Conservation (phyloP, 1,284 basidiomycete genomes). For the Trametes polyzona region DNA sequence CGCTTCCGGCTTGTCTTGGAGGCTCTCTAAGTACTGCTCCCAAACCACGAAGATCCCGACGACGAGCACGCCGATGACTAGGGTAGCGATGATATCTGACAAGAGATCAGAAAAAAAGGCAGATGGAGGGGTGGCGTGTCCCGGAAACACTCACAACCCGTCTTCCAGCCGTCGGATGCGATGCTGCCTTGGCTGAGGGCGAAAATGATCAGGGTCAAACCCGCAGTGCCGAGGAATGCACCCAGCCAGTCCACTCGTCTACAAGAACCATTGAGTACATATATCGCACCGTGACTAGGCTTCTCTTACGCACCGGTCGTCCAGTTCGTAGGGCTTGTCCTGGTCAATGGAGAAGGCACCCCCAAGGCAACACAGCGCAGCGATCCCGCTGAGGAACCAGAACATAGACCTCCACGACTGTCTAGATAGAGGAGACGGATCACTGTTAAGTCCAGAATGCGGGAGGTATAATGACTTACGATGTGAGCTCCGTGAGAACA, state of each 20-base stretch:
- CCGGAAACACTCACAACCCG: conserved; percentile 74
- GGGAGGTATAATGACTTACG: no score
- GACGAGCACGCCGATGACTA: conserved; percentile 68
- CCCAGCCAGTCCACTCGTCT: conserved; percentile 84
- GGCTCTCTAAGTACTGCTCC: conserved; percentile 64
- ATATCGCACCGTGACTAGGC: no score
- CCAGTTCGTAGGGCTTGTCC: conserved; percentile 48
- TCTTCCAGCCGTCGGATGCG: conserved; percentile 74
- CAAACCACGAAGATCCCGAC: conserved; percentile 66
- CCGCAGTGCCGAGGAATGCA: conserved; percentile 74
- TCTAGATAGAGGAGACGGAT: conserved; percentile 17
- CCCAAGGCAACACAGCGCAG: conserved; percentile 41
- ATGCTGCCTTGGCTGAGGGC: conserved; percentile 75
- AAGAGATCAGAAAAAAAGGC: neutral
- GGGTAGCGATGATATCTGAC: conserved; percentile 65
- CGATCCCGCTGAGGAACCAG: conserved; percentile 53
- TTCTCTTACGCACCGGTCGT: conserved; percentile 39
- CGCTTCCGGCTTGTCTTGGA: conserved; percentile 25
- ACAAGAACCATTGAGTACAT: neutral
- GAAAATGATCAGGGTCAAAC: conserved; percentile 80
- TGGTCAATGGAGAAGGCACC: conserved; percentile 51
- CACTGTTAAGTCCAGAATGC: neutral
- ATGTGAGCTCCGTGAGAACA: conserved; percentile 67
- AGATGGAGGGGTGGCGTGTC: neutral
- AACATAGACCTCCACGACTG: conserved; percentile 60